These are phyloP conservation scores for Dioscorea zingiberensis DNA, from an alignment of 106 monocot genomes.

Conservation along the genomic window DNA sequence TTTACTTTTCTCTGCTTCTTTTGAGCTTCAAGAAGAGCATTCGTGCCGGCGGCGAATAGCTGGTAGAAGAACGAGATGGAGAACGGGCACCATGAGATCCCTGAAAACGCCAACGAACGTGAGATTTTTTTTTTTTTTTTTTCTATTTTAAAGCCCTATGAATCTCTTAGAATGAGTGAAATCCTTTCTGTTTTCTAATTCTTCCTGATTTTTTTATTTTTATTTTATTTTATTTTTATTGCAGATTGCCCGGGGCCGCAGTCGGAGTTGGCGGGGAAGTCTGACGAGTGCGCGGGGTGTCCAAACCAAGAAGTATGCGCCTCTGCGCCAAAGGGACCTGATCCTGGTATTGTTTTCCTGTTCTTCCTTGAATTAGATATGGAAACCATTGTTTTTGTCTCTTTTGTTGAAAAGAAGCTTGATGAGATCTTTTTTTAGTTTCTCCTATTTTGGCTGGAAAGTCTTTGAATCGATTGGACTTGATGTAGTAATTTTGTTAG, in stretches of 20 bases:
- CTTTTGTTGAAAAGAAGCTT: no score
- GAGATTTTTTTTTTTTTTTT: constrained; percentile 13
- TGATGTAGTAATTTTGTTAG: no score
- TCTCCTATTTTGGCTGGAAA: no score
- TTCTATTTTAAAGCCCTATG: not conserved
- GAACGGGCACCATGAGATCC: constrained; percentile 48
- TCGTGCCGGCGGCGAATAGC: no score
- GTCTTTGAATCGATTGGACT: no score
- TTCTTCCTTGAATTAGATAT: not conserved
- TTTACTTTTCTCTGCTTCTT: no score
- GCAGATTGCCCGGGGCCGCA: constrained; percentile 83
- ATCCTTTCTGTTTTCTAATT: not conserved
- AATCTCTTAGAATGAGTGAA: not conserved
- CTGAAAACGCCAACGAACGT: constrained; percentile 67
- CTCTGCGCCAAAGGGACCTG: constrained; percentile 85
- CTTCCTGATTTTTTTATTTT: not conserved
- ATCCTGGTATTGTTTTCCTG: constrained; percentile 48
- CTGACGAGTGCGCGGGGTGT: constrained; percentile 75
- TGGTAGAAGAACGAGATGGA: constrained; percentile 18
- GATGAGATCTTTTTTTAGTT: no score
- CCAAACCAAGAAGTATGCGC: constrained; percentile 88
- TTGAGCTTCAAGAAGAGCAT: no score
- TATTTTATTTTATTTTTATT: not conserved
- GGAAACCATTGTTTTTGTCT: not conserved
- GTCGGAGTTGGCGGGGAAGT: constrained; percentile 82